Evolutionary conservation across 805 yeast genomes (phyloP), one percentile per base, ranked within the genome.

Genomic region (Kodamaea hsintzibuensis): DNA sequence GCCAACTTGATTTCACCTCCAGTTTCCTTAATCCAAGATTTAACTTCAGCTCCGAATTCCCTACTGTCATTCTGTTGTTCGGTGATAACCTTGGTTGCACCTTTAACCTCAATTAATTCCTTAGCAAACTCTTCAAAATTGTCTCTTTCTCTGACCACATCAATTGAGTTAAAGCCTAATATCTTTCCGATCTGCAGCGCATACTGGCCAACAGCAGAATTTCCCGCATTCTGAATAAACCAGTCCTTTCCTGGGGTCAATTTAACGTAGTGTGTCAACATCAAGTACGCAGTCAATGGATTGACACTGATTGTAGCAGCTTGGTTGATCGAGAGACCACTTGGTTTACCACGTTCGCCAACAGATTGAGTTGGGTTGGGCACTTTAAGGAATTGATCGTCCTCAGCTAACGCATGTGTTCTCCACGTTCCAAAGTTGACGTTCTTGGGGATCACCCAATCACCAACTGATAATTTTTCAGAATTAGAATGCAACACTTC

Each of bases 161-260:
- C 86, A 60, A 95, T 81, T 9, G 96, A 90, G 62, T 91, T 90
- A 66, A 86, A 71, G 1, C 96, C 97, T 68, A 87, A 78, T 27
- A 84, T 76, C 59, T 83, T 82, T 30, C 89, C 97, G 51, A 95
- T 82, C 71, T 95, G 99, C 48, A 91, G 80, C 7, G 96, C 98
- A 61, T 88, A 85, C 61, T 91, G 84, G 5, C 97, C 97, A 9
- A 95, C 99, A 27, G 95, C 96, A 7, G 97, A 90, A 60, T 91
- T 95, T 37, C 97, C 98, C 33, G 97, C 99, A 64, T 93, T 95
- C 73, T 95, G 98, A 57, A 95, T 85, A 58, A 95, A 82, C 96
- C 97, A 95, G 68, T 92, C 92, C 53, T 69, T 69, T 16, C 90
- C 90, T 1, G 83, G 80, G 55, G 76, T 69, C 63, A 88, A 71